A percentile compares a stretch with the other conserved stretches of the same genome.
phyloP scores from a whole-genome alignment of 2,329 filamentous ascomycete species.

The Albophoma yamanashiensis region DNA sequence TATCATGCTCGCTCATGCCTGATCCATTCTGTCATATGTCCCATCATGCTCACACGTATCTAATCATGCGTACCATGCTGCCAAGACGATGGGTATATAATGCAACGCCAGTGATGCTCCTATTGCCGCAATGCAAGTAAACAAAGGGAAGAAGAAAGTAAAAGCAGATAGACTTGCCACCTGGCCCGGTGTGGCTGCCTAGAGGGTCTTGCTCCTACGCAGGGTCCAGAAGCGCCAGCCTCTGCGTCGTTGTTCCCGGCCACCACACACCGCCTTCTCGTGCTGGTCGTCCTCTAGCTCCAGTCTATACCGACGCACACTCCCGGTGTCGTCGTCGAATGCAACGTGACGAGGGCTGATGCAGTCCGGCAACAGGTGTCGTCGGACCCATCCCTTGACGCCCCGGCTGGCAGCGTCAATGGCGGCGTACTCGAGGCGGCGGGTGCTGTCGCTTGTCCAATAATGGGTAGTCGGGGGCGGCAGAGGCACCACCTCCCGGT shows the following conservation, averaged over 20 bases:
- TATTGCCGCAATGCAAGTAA: neutral
- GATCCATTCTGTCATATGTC: neutral
- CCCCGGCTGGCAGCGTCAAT: slow-evolving; percentile 53
- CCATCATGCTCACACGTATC: neutral
- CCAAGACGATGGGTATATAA: neutral
- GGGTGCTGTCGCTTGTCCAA: slow-evolving; percentile 54
- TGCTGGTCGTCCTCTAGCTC: slow-evolving; percentile 38
- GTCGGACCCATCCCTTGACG: slow-evolving; percentile 48
- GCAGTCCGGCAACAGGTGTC: slow-evolving; percentile 49
- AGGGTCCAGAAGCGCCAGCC: slow-evolving; percentile 18
- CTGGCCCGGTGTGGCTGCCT: neutral
- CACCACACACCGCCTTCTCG: slow-evolving; percentile 10
- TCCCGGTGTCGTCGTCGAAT: slow-evolving; percentile 53
- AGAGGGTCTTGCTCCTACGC: slow-evolving; percentile 13
- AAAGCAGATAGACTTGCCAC: neutral
- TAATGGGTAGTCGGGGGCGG: slow-evolving; percentile 52
- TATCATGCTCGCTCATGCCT: neutral
- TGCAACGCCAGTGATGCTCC: neutral
- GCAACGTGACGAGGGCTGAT: slow-evolving; percentile 43
- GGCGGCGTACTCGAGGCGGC: slow-evolving; percentile 53
- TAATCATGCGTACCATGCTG: neutral
- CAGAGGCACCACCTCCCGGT: slow-evolving; percentile 13
- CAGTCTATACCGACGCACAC: slow-evolving; percentile 51
- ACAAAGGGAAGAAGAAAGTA: neutral
- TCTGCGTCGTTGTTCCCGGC: slow-evolving; percentile 9